Evolutionary conservation across 75 land plant genomes (phyloP), one percentile per base, ranked within the genome.

Genomic region (Gnetum montanum): DNA sequence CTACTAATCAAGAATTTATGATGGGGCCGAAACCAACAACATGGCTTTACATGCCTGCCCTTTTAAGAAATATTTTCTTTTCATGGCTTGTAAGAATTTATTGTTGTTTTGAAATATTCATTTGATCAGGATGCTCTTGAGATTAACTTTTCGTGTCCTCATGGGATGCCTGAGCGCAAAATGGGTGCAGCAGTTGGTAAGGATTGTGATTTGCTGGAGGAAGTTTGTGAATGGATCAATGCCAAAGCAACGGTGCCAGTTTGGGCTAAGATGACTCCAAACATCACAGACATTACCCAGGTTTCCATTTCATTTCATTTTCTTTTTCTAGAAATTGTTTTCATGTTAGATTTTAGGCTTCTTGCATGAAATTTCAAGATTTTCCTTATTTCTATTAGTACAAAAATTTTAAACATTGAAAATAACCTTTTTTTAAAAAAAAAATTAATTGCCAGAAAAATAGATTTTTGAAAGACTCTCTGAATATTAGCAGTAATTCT

Each of bases 251-350:
- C 88, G 4, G 64, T 86, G 43, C 99, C 99, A 43, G 99, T 95
- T 27, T 95, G 99, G 99, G 99, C 99, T 36, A 95, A 95, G 67
- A 95, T 95, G 99, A 95, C 99, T 31, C 99, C 99, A 33, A 95
- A 95, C 46, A 74, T 95, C 41, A 95, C 99, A 30, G 96, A 95
- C 53, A 95, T 95, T 35, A 78, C 88, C 35, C 64, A 78, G 97
- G 99, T 95, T 18, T 16, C 52, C 34, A 63, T 50, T 40, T 36
- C 46, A 1, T 20, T 53, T 12, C 31, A 10, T 36, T 6, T 36
- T 36, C n/a, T n/a, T n/a, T n/a, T n/a, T n/a, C n/a, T n/a, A n/a
- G n/a, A n/a, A n/a, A n/a, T n/a, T n/a, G n/a, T n/a, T n/a, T n/a
- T n/a, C n/a, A n/a, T n/a, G n/a, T n/a, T n/a, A n/a, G n/a, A n/a